Base-by-base conservation (phyloP, 257 asterid species). In the Rauvolfia tetraphylla region DNA sequence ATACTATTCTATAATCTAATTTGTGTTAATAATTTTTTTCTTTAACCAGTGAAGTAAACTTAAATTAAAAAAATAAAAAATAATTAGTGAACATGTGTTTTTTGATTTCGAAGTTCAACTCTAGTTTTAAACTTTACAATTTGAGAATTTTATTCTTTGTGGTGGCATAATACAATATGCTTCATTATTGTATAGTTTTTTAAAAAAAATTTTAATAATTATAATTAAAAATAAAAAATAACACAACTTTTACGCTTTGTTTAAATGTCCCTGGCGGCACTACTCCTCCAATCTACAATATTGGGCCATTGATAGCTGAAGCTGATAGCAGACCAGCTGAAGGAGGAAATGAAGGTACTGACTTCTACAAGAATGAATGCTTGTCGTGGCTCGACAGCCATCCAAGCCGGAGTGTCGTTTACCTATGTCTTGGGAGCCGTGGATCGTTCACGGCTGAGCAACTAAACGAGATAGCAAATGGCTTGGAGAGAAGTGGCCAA, bases 331-430 rank as follows among this genome's bases (percentile, higher is more conserved):
- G 74, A 76, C 75, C 41, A 74, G 13, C 80, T 79, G 82, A 83
- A 83, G 1, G 77, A 83, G 41, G 85, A 81, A 68, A 51, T 4
- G 65, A 84, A 70, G 58, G 79, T 76, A 4, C 57, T 79, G 68
- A 44, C 73, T 15, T 22, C 3, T 0, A n/a, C 25, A 57, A 42
- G 57, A 69, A 46, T 12, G 73, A 69, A 10, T 69, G 57, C 23
- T n/a, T 42, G 56, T 42, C 85, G 67, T 70, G 74, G 76, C 49
- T 72, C 0, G 53, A 54, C 22, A 34, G 17, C 3, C 76, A 78
- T 36, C 81, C 72, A 4, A 33, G 2, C 18, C 13, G 22, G 17
- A 41, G 76, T 31, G 66, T 78, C 0, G 63, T 71, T 36, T 78
- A 57, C 65, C 7, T 78, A 20, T 78, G 77, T 17, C 59, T 78